Base-by-base conservation (phyloP, 2,329 filamentous ascomycete genomes). In the Sarocladiaceae sp. region DNA sequence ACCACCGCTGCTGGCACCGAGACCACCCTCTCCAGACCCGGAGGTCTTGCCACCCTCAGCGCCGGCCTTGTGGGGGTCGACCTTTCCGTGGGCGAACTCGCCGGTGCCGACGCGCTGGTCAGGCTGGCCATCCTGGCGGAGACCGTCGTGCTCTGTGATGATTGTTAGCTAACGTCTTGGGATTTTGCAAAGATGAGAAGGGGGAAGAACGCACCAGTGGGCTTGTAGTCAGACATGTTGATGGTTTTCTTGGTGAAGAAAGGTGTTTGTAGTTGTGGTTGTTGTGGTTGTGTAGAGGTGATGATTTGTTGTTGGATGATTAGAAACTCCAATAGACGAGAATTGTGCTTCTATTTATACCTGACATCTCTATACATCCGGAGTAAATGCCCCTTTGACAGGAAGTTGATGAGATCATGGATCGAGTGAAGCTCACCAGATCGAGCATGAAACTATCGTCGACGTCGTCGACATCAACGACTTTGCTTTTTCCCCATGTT, bases 51-150 rank as follows among this genome's bases (percentile, higher is more conserved):
- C 58, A 2, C 58, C 58, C 52, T 56, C 28, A 8, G 44, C 47
- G 5, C 58, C 58, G 3, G 58, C 58, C 53, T 57, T 31, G 25
- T 55, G 53, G 8, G 56, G 58, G 39, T 60, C 58, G 2, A 60
- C 57, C 55, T 60, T 59, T 49, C 58, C 58, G 15, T 60, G 51
- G 2, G 58, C 58, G 28, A 60, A 60, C 53, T 60, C 58, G 52
- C 58, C 58, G 0, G 58, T 60, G 8, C 58, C 58, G 13, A 60
- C 58, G 13, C 58, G 58, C 2, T 49, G 46, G 26, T 60, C 58
- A 1, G 58, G 58, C 55, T 60, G 48, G 10, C 58, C 58, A 2
- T 58, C 58, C 55, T 60, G 52, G 51, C 58, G 58, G 55, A 60
- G 58, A 46, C 58, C 58, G 26, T 54, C 58, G 51, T 60, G 58